Percentiles rank a stretch among this genome's conserved stretches.
phyloP scores from a whole-genome alignment of 306 rosid species.

The Luffa aegyptiaca region DNA sequence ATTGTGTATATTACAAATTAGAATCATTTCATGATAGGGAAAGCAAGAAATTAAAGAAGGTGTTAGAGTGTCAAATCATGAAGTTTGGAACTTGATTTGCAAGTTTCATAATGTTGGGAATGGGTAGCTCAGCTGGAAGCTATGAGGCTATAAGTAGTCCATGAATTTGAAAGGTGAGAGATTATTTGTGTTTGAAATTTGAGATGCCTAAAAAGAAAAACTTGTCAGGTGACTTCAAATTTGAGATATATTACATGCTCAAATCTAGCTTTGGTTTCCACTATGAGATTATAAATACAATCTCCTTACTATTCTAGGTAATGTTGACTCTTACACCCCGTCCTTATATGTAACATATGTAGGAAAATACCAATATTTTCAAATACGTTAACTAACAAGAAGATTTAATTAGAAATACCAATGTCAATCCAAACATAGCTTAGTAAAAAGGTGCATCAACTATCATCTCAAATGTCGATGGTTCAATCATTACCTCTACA shows the following conservation, averaged over 20 bases:
- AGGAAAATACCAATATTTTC: too few species aligned
- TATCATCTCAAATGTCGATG: too few species aligned
- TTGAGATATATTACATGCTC: not conserved
- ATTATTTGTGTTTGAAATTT: not conserved
- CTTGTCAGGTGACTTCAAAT: not conserved
- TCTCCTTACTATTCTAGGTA: not conserved
- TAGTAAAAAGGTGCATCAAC: too few species aligned
- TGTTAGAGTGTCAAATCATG: not conserved
- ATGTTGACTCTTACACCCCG: not conserved
- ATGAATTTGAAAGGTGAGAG: not conserved
- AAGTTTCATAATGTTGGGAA: not conserved
- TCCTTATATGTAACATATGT: too few species aligned
- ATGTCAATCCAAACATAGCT: too few species aligned
- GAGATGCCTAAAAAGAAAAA: too few species aligned
- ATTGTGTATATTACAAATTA: too few species aligned
- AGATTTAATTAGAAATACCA: too few species aligned
- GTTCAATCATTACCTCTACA: too few species aligned
- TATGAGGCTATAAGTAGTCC: not conserved
- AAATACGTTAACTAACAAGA: too few species aligned
- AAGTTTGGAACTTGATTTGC: not conserved
- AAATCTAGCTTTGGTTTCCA: not conserved
- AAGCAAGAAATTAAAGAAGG: not conserved
- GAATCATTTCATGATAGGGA: not conserved
- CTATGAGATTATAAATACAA: too few species aligned
- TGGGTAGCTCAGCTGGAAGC: not conserved